Base-by-base conservation (phyloP, 164 flowering plant species). In the Chimonanthus praecox region DNA sequence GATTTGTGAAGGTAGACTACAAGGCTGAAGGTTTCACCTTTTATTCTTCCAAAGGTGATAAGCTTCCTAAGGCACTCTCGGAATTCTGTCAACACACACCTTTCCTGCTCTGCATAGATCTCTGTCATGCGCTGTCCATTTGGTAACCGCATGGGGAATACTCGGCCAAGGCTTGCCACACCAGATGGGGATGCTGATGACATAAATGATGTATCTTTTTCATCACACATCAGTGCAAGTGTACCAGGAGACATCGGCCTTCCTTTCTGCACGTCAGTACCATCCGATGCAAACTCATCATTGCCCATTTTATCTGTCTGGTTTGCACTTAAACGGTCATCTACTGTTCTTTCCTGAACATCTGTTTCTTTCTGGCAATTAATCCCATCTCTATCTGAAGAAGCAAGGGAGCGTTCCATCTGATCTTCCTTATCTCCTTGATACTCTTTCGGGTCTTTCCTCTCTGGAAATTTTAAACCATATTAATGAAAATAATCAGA, bases 211-310 rank as follows among this genome's bases (percentile, higher is more conserved):
- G 97, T 82, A 67, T 93, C 98, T 77, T 89, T 83, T 82, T 95
- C 99, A 82, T 95, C 94, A 69, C 99, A 95, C 98, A 92, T 91
- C 77, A 95, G 80, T 60, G 98, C 99, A 71, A 90, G 85, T 6
- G 97, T 95, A 77, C 87, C 91, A 51, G 99, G 99, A 78, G 99
- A 95, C 93, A 93, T 88, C 46, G 99, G 90, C 75, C 90, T 83
- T 67, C 76, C 80, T 68, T 84, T 87, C 71, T 85, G 86, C 21
- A 68, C 73, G 74, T 90, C 94, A 75, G 79, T 82, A 75, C 86
- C 86, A 84, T 92, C 90, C 58, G 87, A 82, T 73, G 74, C 76
- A 20, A 84, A 82, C 47, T 90, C 85, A 13, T 86, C 87, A 1
- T 78, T 77, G 18, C 82, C 80, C 6, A 51, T 67, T 74, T 85